These are phyloP conservation scores for Syzygium aqueum DNA, from an alignment of 345 rosid species.

Conservation along the genomic window DNA sequence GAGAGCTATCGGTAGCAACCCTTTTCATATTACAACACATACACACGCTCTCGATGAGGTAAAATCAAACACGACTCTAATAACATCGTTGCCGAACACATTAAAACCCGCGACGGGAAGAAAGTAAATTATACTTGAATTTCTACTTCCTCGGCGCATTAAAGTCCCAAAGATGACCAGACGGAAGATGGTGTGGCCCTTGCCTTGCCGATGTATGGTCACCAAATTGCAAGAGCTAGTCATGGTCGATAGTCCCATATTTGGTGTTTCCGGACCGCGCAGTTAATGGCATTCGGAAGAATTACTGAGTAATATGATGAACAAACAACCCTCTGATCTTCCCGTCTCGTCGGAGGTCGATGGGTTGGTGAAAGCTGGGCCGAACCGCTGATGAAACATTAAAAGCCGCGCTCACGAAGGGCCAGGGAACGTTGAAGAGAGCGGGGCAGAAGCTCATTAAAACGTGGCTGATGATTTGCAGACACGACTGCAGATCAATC, in stretches of 20 bases:
- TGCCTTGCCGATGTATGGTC: no score
- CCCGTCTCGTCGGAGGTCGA: not conserved
- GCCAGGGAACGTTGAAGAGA: no score
- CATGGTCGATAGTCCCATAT: not conserved
- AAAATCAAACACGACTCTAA: not conserved
- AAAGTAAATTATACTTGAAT: not conserved
- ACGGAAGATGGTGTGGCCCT: not conserved
- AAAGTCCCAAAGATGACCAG: not conserved
- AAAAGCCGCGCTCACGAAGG: not conserved
- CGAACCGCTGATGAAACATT: not conserved
- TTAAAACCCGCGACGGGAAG: not conserved
- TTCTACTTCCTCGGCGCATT: not conserved
- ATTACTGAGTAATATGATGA: no score
- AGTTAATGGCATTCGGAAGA: not conserved
- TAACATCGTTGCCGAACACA: not conserved
- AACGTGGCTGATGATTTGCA: not conserved
- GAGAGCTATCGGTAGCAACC: not conserved
- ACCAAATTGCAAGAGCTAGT: not conserved
- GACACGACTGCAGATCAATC: not conserved
- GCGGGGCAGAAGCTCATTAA: not conserved
- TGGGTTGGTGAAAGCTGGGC: not conserved
- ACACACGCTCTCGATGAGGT: no score
- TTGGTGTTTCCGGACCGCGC: not conserved
- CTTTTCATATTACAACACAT: not conserved
- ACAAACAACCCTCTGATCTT: not conserved